Evolutionary conservation across 2,329 filamentous ascomycete genomes (phyloP).

Genomic region (Pestalotiopsis sp.): DNA sequence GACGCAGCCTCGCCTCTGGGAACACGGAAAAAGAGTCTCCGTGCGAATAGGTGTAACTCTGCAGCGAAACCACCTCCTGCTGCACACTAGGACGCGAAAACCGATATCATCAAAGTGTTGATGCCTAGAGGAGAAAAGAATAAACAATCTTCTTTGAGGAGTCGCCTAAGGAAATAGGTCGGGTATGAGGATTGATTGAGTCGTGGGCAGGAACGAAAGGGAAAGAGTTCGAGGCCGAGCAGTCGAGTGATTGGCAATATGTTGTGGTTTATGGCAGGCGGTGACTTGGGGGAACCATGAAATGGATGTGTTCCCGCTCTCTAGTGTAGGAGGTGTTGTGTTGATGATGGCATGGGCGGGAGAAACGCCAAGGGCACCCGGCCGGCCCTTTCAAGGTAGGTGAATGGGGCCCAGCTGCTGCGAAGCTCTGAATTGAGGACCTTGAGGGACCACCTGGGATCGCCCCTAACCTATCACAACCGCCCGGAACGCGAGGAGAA

Average conservation of each 20-base stretch:
- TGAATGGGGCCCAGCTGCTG: background rate
- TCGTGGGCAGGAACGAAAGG: background rate
- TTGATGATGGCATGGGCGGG: slow-evolving; percentile 5
- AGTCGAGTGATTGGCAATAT: background rate
- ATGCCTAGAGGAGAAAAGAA: background rate
- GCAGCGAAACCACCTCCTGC: slow-evolving; percentile 4
- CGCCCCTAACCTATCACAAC: background rate
- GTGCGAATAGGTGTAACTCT: background rate
- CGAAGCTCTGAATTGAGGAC: background rate
- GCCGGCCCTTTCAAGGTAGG: background rate
- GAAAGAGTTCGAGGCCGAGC: background rate
- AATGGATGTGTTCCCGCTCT: background rate
- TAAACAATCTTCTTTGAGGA: background rate
- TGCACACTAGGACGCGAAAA: background rate
- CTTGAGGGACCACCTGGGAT: slow-evolving; percentile 6
- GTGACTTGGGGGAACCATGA: background rate
- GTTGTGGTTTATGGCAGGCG: background rate
- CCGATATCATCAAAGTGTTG: background rate
- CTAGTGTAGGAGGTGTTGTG: background rate
- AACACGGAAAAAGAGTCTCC: background rate
- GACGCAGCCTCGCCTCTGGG: background rate
- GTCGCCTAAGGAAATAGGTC: background rate
- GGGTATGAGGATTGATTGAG: background rate
- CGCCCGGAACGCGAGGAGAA: background rate
- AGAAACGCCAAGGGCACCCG: slow-evolving; percentile 2